Evolutionary conservation across 2,329 filamentous ascomycete species (phyloP), one percentile per base, ranked within the genome.

Genomic region (Xylariaceae sp.): DNA sequence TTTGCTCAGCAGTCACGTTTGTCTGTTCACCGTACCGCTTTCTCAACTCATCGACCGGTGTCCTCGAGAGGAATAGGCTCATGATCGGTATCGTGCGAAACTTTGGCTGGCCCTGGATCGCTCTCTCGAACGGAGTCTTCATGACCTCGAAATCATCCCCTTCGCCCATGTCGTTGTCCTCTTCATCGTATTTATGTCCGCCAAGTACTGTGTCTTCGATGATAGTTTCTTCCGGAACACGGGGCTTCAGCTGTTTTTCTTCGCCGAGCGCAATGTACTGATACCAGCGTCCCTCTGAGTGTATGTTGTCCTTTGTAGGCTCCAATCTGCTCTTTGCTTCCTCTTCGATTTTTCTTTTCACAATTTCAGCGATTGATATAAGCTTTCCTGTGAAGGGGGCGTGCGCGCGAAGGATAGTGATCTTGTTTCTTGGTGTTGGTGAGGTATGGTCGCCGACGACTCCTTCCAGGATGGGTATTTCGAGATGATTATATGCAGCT

Each of bases 351-450:
- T 82, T 72, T 38, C 79, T 72, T 66, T 87, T 86, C 50, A 76
- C 77, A 36, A 88, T 83, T 68, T 90, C 87, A 42, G 78, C 77
- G 42, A 90, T 78, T 4, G 81, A 86, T 60, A 89, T 80, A 61
- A 89, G 73, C 68, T 90, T 91, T 68, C 75, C 76, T 1, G 81
- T 76, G 3, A 82, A 77, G 10, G 66, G 54, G 0, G 77, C 71
- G 17, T 76, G 75, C 31, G 79, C 77, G 60, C 81, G 74, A 16
- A 84, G 67, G 38, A 84, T 40, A 4, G 60, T 59, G 0, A 81
- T 56, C 16, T 56, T 60, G 1, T 71, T 67, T 54, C 73, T 72
- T 5, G 57, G 43, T 22, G 31, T 17, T 28, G 31, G 14, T 17
- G 45, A 18, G 14, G 40, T 16, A 14, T 39, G 18, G 12, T 19